Evolutionary conservation across 805 yeast genomes (phyloP).

Genomic region (Scheffersomyces ergatensis): DNA sequence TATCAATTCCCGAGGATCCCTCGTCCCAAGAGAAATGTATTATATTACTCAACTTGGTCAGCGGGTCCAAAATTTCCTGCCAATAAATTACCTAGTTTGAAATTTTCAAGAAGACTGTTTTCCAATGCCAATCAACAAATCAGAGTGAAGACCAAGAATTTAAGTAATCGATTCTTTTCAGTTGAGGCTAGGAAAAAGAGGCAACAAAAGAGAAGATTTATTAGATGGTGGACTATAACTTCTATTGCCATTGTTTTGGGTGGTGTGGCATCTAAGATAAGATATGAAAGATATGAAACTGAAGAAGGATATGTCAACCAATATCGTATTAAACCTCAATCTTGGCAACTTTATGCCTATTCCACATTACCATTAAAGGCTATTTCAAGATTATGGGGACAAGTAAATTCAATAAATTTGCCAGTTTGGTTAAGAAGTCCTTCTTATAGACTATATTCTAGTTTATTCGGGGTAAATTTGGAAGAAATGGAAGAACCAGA

Average conservation of each 20-base stretch:
- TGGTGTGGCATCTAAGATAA: constrained; percentile 50
- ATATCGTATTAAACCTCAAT: constrained; percentile 57
- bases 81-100: constrained; percentile 15
- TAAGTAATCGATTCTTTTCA: constrained; percentile 40
- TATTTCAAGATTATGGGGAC: constrained; percentile 92
- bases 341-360: constrained; percentile 90
- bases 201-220: constrained; percentile 38
- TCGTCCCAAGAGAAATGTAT: constrained; percentile 52
- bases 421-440: constrained; percentile 89
- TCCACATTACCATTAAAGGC: constrained; percentile 89
- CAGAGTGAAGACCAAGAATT: constrained; percentile 31
- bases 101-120: constrained; percentile 28
- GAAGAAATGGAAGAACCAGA: constrained; percentile 87
- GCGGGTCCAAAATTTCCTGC: constrained; percentile 17
- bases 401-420: constrained; percentile 72
- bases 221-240: constrained; percentile 55
- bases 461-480: constrained; percentile 80
- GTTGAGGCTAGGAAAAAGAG: constrained; percentile 40
- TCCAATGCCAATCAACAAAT: constrained; percentile 36
- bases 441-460: constrained; percentile 74
- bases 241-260: constrained; percentile 52
- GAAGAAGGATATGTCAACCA: constrained; percentile 30
- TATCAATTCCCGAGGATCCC: constrained; percentile 55
- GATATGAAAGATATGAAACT: constrained; percentile 30
- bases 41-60: constrained; percentile 49